Evolutionary conservation across 305 asterid genomes (phyloP).

Genomic region (Caryopteris hybrid): DNA sequence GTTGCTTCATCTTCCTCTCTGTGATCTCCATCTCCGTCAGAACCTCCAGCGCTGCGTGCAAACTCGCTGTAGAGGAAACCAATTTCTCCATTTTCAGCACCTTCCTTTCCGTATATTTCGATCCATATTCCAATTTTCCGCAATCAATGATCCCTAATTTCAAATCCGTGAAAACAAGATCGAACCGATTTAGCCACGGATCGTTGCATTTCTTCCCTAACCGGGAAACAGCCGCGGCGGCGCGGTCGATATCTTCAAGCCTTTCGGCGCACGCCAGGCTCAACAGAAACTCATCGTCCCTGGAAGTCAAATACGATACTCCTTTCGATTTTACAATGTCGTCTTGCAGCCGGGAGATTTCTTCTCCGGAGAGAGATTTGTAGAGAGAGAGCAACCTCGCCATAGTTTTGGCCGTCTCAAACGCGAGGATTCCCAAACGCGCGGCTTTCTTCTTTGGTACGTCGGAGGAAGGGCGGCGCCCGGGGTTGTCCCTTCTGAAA

Average conservation of each 20-base stretch:
- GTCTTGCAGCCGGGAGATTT: slow-evolving; percentile 7
- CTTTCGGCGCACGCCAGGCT: slow-evolving; percentile 66
- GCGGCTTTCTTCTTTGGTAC: slow-evolving; percentile 4
- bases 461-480: slow-evolving; percentile 15
- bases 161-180: slow-evolving; percentile 45
- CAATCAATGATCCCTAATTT: slow-evolving; percentile 45
- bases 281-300: slow-evolving; percentile 33
- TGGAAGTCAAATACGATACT: slow-evolving; percentile 45
- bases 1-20: slow-evolving; percentile 35
- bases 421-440: slow-evolving; percentile 52
- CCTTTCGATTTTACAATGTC: slow-evolving; percentile 21
- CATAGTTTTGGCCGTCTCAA: slow-evolving; percentile 72
- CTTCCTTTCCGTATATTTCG: slow-evolving; percentile 29
- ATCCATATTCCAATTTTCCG: slow-evolving; percentile 43
- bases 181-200: slow-evolving; percentile 40
- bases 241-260: slow-evolving; percentile 63
- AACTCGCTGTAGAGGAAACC: slow-evolving; percentile 33
- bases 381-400: slow-evolving; percentile 31
- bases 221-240: slow-evolving; percentile 38
- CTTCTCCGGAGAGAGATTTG: slow-evolving; percentile 28
- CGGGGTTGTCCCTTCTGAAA: slow-evolving; percentile 3
- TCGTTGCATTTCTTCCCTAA: slow-evolving; percentile 49
- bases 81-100: slow-evolving; percentile 56
- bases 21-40: slow-evolving; percentile 44
- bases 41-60: slow-evolving; percentile 42